Evolutionary conservation across 352 stramenopile genomes (phyloP).

Genomic region (Globisporangium polare): DNA sequence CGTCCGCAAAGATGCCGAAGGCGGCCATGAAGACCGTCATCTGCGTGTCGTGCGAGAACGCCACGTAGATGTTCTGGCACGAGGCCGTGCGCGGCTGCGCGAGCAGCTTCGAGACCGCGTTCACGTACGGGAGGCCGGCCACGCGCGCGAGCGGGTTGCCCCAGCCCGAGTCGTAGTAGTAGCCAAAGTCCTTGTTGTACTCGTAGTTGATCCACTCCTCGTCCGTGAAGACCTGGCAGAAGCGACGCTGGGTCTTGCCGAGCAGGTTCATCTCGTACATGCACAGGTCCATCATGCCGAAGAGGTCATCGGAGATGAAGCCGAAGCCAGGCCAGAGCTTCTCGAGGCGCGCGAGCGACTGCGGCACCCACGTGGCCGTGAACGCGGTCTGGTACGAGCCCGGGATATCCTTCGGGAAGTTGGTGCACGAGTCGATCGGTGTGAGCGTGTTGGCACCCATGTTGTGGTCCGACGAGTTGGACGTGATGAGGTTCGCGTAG

Average conservation of each 20-base stretch:
- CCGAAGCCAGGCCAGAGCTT: conserved; percentile 35
- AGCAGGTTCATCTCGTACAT: conserved; percentile 53
- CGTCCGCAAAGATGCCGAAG: conserved; percentile 43
- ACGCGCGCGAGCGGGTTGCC: conserved; percentile 39
- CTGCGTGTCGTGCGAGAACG: conserved; percentile 55
- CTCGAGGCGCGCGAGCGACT: conserved; percentile 24
- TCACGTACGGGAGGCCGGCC: conserved; percentile 37
- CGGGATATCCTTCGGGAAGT: conserved; percentile 38
- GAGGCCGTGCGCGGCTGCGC: conserved; percentile 35
- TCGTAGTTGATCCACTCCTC: conserved; percentile 49
- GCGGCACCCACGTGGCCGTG: conserved; percentile 5
- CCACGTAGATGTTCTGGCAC: conserved; percentile 52
- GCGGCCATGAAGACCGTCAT: conserved; percentile 43
- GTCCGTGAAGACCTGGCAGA: conserved; percentile 51
- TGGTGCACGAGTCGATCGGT: conserved; percentile 46
- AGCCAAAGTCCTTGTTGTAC: conserved; percentile 52
- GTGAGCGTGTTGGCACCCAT: conserved; percentile 47
- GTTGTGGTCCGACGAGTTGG: conserved; percentile 28
- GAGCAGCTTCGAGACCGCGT: conserved; percentile 37
- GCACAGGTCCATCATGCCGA: conserved; percentile 53
- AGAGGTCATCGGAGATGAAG: conserved; percentile 28
- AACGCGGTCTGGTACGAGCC: conserved; percentile 10
- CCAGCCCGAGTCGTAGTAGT: conserved; percentile 51
- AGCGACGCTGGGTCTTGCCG: conserved; percentile 32
- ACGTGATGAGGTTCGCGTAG: conserved; percentile 33